Evolutionary conservation across 345 rosid genomes (phyloP).

Genomic region (Eutrema yunnanense): DNA sequence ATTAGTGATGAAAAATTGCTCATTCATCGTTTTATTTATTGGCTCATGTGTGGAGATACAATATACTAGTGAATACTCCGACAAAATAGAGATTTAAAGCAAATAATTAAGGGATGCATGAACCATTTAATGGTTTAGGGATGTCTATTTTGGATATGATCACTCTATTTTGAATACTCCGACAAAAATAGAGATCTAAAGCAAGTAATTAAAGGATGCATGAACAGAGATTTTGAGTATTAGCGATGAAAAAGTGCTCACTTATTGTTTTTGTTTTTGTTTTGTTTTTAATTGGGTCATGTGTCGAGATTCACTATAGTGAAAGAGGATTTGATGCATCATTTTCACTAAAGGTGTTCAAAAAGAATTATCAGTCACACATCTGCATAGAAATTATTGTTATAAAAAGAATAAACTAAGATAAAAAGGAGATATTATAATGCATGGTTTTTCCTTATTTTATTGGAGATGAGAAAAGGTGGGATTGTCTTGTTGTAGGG

Average conservation of each 20-base stretch:
- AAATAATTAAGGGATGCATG: background rate
- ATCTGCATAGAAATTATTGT: constrained; percentile 20
- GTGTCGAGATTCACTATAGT: constrained; percentile 24
- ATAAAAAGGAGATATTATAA: constrained; percentile 22
- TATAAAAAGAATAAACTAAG: constrained; percentile 23
- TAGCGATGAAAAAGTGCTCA: constrained; percentile 9
- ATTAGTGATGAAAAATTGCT: too few species aligned
- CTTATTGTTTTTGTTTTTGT: background rate
- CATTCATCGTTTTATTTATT: too few species aligned
- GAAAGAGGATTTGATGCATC: constrained; percentile 27
- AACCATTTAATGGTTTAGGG: background rate
- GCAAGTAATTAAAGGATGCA: background rate
- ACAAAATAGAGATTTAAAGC: background rate
- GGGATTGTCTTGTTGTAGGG: constrained; percentile 34
- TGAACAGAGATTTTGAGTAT: constrained; percentile 12
- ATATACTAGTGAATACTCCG: background rate
- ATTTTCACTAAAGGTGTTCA: constrained; percentile 39
- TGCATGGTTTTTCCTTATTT: constrained; percentile 20
- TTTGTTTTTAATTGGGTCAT: background rate
- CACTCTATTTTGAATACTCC: background rate
- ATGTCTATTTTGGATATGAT: too few species aligned
- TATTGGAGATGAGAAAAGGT: constrained; percentile 46
- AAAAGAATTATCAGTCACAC: constrained; percentile 34
- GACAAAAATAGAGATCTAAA: background rate
- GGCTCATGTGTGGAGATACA: too few species aligned